Evolutionary conservation across 495 filamentous ascomycete genomes (phyloP), one percentile per base, ranked within the genome.

Genomic region (Bryoglossum gracile): DNA sequence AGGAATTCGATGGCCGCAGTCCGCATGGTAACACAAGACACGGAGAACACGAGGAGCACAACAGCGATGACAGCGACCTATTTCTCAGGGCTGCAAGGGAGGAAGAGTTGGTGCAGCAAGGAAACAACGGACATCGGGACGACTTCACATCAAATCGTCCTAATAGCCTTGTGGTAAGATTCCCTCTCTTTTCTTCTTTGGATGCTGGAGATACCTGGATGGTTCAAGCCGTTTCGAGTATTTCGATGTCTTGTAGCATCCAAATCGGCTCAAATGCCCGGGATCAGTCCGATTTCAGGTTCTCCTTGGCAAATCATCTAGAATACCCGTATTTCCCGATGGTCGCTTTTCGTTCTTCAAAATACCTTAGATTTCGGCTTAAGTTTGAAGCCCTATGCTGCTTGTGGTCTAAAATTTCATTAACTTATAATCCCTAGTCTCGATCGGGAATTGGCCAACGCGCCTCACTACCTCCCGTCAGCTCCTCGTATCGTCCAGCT

Each of bases 41-140:
- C 1, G 21, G 13, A 6, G 57, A 56, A 13, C 51, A 52, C 23
- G 57, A 60, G 4, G 57, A 57, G 18, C 48, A 48, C 8, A 65
- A 65, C 17, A 56, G 54, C 39, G 58, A 62, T 43, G 65, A 68
- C 41, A 61, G 65, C n/a, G 75, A 79, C 59, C 55, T 77, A 21
- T 79, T 79, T 48, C 67, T 79, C 37, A 68, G 62, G 25, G 73
- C 76, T 39, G 75, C 75, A 16, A 58, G 66, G 25, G 73, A 79
- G 34, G 73, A 79, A 50, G 70, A 74, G 33, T 48, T 65, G 30
- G 53, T 59, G 23, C 65, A 59, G n/a, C 69, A 65, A 36, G 50
- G 46, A 16, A 48, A 19, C 48, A 25, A 47, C 32, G 16, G 23
- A 11, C 43, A 46, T 24, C 43, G 17, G 22, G 51, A 51, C 14